Base-by-base conservation (phyloP, 148 eudicot genomes). In the Rheum nobile region DNA sequence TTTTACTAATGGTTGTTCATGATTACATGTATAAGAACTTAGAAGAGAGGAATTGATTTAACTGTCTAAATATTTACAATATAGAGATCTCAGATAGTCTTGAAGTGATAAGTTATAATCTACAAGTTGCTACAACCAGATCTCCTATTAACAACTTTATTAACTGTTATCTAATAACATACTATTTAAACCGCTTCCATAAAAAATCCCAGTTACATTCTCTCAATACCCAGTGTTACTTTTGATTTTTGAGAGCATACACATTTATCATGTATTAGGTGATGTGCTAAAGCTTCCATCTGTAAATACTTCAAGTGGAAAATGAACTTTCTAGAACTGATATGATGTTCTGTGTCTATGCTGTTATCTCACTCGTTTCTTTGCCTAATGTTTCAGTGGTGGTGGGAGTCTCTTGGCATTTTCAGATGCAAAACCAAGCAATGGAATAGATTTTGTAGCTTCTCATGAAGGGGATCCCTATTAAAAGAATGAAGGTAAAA, bases 351-450 rank as follows among this genome's bases (percentile, higher is more conserved):
- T 68, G 11, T 68, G 41, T 71, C 29, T 71, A 41, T n/a, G 73
- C 48, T 39, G 73, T 43, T 39, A 6, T 71, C 50, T 71, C 19
- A 38, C 47, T 39, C 19, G 31, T 21, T 21, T 71, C 46, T 19
- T 16, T 19, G 17, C 84, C 70, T 80, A 52, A 41, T 83, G 42
- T 59, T 44, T 43, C 82, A 70, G 82, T 75, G 75, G 90, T 77
- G 90, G 91, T 42, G 89, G 90, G 6, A 84, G 97, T 35, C 80
- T 87, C 47, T 81, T 85, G 77, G 94, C 91, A n/a, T 85, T 75
- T 78, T 82, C 91, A 1, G 86, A 86, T 70, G 70, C 90, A 67
- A 78, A 85, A 63, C 77, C 82, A 75, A 21, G 68, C 48, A 79
- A 85, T 26, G 85, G 75, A 28, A 63, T 78, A 35, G 79, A 75